Evolutionary conservation across 1,284 basidiomycete genomes (phyloP).

Genomic region (Cerrena zonata): DNA sequence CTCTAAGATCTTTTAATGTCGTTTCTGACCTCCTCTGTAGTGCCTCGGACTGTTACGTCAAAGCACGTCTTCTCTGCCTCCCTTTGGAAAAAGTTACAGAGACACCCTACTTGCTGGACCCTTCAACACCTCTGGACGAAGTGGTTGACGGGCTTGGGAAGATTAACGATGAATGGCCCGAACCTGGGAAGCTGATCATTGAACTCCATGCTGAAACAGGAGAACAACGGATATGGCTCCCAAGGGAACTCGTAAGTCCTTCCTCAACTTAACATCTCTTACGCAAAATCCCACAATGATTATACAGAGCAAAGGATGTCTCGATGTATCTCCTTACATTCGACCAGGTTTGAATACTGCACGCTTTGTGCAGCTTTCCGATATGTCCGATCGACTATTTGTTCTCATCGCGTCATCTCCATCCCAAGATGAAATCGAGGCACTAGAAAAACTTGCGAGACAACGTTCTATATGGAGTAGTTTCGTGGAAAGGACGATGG

Average conservation of each 20-base stretch:
- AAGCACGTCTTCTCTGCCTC: conserved; percentile 38
- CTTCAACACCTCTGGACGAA: conserved; percentile 23
- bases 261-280: background rate
- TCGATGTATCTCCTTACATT: conserved; percentile 37
- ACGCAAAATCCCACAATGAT: background rate
- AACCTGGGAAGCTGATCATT: conserved; percentile 39
- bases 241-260: conserved; percentile 34
- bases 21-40: no score
- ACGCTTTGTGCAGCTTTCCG: conserved; percentile 41
- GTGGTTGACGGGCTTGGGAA: conserved; percentile 29
- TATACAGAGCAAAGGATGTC: conserved; percentile 22
- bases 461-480: background rate
- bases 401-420: conserved; percentile 30
- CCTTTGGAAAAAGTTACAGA: conserved; percentile 25
- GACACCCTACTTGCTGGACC: conserved; percentile 22
- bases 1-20: no score
- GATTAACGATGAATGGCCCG: conserved; percentile 43
- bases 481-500: background rate
- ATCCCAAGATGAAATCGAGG: conserved; percentile 4
- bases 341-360: conserved; percentile 38
- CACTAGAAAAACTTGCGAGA: background rate
- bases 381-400: conserved; percentile 37
- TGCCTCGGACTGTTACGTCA: background rate
- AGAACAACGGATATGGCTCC: conserved; percentile 22
- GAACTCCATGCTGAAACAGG: conserved; percentile 33